Percentiles rank a stretch among this genome's conserved stretches.
phyloP scores from a whole-genome alignment of 2,329 filamentous ascomycete species.

The Didymosphaeria variabile region DNA sequence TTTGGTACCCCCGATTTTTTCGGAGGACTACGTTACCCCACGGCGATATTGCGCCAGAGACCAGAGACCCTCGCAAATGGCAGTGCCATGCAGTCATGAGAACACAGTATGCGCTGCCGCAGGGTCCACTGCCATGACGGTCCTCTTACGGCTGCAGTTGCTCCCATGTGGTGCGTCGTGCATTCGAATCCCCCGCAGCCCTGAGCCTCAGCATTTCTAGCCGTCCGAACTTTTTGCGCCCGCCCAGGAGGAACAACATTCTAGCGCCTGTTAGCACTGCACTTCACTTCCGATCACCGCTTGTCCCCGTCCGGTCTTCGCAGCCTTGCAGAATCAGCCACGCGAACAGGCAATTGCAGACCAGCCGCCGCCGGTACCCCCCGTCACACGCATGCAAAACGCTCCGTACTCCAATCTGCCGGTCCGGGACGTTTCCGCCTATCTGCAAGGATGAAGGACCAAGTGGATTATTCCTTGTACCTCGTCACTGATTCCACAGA shows the following conservation, averaged over 20 bases:
- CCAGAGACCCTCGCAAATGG: neutral
- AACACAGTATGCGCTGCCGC: neutral
- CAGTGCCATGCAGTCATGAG: neutral
- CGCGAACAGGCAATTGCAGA: neutral
- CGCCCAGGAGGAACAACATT: neutral
- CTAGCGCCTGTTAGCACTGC: constrained; percentile 4
- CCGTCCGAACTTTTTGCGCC: constrained; percentile 1
- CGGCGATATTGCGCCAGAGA: constrained; percentile 1
- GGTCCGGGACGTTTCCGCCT: constrained; percentile 9
- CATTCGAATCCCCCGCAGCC: neutral
- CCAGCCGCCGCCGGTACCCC: neutral
- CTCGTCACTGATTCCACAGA: constrained; percentile 94
- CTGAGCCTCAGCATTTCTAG: neutral
- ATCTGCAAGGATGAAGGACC: constrained; percentile 51
- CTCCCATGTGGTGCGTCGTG: constrained; percentile 3
- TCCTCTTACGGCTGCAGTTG: constrained; percentile 9
- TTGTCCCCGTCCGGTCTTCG: neutral
- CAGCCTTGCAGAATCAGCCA: constrained; percentile 1
- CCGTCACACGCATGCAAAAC: constrained; percentile 17
- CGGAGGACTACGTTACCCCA: neutral
- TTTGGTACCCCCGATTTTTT: neutral
- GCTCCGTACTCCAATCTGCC: constrained; percentile 11
- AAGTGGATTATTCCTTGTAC: constrained; percentile 82
- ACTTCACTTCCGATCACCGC: neutral
- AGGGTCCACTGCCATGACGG: neutral